phyloP scores from a whole-genome alignment of 164 flowering plant species.

The Vitis labrusca region DNA sequence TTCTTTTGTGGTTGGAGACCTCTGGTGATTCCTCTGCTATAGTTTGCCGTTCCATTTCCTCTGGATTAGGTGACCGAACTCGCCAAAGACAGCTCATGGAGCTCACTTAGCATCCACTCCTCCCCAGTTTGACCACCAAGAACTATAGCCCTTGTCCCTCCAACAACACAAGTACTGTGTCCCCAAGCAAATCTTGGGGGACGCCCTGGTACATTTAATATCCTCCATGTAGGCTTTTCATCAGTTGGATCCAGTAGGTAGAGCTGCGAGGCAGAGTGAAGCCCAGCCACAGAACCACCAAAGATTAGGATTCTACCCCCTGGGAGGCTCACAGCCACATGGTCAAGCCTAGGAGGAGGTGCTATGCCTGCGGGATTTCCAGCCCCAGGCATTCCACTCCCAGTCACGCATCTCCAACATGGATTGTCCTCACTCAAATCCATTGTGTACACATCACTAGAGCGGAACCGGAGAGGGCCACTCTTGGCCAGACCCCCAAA shows the following conservation, averaged over 20 bases:
- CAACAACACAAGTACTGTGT: constrained; percentile 89
- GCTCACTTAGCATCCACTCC: constrained; percentile 90
- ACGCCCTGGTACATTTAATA: constrained; percentile 78
- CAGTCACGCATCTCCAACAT: constrained; percentile 88
- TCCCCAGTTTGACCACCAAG: constrained; percentile 95
- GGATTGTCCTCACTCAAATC: constrained; percentile 87
- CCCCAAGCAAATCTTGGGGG: constrained; percentile 97
- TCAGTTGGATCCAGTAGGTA: constrained; percentile 86
- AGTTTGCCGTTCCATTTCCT: no score
- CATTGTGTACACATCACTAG: constrained; percentile 89
- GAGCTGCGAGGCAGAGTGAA: constrained; percentile 89
- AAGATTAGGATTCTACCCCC: constrained; percentile 88
- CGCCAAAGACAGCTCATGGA: constrained; percentile 80
- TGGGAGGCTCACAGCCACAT: constrained; percentile 89
- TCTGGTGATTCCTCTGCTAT: no score
- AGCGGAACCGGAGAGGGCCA: constrained; percentile 82
- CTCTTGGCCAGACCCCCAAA: constrained; percentile 94
- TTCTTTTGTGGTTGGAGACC: no score
- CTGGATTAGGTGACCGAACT: constrained; percentile 32
- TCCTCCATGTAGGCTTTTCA: constrained; percentile 95
- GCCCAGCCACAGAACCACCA: constrained; percentile 96
- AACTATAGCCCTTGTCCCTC: constrained; percentile 89
- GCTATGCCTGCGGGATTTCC: constrained; percentile 85
- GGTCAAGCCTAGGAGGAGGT: constrained; percentile 93
- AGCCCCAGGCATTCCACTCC: constrained; percentile 91